phyloP scores from a whole-genome alignment of 2,329 filamentous ascomycete genomes.

The Raffaelea albimanens region DNA sequence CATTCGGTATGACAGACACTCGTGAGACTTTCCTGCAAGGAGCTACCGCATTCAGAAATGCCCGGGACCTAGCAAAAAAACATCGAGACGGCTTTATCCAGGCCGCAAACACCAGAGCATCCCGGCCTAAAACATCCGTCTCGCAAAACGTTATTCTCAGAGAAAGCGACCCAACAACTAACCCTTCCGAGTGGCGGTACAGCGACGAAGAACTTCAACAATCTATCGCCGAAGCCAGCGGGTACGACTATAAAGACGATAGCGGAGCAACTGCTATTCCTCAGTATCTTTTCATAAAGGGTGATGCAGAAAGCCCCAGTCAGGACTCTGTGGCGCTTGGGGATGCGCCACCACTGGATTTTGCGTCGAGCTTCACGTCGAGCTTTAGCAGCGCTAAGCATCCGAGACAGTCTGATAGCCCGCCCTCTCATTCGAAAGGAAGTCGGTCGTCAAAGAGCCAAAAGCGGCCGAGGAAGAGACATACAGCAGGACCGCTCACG shows the following conservation, averaged over 20 bases:
- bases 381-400: neutral
- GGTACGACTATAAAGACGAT: neutral
- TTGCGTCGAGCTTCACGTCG: constrained; percentile 1
- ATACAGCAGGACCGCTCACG: too few relatives aligned
- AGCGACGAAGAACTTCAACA: constrained; percentile 1
- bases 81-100: constrained; percentile 24
- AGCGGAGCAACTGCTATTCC: neutral
- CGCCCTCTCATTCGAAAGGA: constrained; percentile 1
- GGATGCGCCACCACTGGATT: neutral
- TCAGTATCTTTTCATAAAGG: neutral
- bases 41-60: constrained; percentile 28
- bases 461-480: neutral
- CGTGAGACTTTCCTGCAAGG: constrained; percentile 23
- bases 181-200: neutral
- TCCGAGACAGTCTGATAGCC: neutral
- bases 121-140: neutral
- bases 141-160: neutral
- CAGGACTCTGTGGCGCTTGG: neutral
- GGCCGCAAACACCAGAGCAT: constrained; percentile 11
- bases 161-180: neutral
- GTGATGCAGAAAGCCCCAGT: neutral
- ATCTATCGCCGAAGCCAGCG: neutral
- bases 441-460: neutral
- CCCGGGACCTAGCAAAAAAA: constrained; percentile 25
- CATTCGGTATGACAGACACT: constrained; percentile 19